Evolutionary conservation across 331 rosid species (phyloP), one percentile per base, ranked within the genome.

Genomic region (Arachis monticola): DNA sequence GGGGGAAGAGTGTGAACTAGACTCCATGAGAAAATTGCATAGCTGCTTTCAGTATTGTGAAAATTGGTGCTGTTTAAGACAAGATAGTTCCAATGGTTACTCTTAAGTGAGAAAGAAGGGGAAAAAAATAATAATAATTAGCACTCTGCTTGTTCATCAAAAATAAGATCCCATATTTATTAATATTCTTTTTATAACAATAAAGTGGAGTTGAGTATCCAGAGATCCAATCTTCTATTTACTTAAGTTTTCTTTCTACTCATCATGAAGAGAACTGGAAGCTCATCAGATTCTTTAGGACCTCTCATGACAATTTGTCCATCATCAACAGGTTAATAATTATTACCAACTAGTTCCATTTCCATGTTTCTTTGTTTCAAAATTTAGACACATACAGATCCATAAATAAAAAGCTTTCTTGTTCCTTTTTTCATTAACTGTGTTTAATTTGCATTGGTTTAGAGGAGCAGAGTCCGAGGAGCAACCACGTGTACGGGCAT

Each of bases 381-480:
- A 47, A 56, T 62, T 81, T 71, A 60, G 53, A 77, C 83, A 71
- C n/a, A n/a, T n/a, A n/a, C n/a, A n/a, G n/a, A n/a, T n/a, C n/a
- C n/a, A n/a, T n/a, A n/a, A n/a, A n/a, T n/a, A n/a, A n/a, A n/a
- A n/a, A n/a, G n/a, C 8, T 42, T 9, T 48, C 17, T 42, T 44
- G 0, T 31, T 66, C 65, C 62, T 17, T 44, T 72, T n/a, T 17
- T 44, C 6, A 44, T 45, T 72, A 6, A 79, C 3, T 35, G 38
- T 2, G 0, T 73, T 55, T 65, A 11, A 30, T 53, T 58, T 80
- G 61, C 65, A 41, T 83, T 79, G 76, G 7, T 76, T 60, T 53
- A 87, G 97, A 89, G 1, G 91, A 88, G 77, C 86, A 80, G 11
- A 86, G 91, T 82, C 93, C 96, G 4, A 80, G 93, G 77, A 89